Percentiles rank a stretch among this genome's conserved stretches.
phyloP scores from a whole-genome alignment of 495 filamentous ascomycete genomes.

The Articulospora tetracladia region DNA sequence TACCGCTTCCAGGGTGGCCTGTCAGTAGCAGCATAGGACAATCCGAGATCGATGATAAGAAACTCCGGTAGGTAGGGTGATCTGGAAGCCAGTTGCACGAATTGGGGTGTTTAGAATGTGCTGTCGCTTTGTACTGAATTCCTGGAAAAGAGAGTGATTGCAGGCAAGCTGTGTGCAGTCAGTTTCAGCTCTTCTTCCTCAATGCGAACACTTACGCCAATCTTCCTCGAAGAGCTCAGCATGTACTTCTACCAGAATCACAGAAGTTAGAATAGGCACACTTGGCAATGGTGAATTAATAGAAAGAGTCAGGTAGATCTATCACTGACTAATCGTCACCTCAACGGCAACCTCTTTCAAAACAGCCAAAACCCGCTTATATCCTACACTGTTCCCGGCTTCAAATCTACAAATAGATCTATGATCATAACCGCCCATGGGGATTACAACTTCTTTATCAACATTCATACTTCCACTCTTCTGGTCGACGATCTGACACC shows the following conservation, averaged over 20 bases:
- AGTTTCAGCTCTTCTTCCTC: neutral
- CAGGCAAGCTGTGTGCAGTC: slow-evolving; percentile 3
- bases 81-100: slow-evolving; percentile 47
- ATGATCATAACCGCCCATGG: slow-evolving; percentile 4
- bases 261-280: neutral
- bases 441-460: neutral
- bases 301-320: neutral
- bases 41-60: slow-evolving; percentile 22
- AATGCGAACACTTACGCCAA: neutral
- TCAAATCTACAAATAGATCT: slow-evolving; percentile 2
- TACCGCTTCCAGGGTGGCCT: slow-evolving; percentile 52
- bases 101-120: too few species aligned
- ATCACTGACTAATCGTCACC: slow-evolving; percentile 3
- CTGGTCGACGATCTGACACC: neutral
- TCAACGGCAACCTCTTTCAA: neutral
- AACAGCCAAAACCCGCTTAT: neutral
- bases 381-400: neutral
- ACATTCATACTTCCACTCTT: neutral
- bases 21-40: slow-evolving; percentile 51
- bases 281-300: neutral
- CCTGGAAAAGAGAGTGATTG: neutral
- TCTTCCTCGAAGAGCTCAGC: neutral
- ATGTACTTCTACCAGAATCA: neutral
- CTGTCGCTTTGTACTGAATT: slow-evolving; percentile 16
- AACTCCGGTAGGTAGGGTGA: slow-evolving; percentile 29